phyloP scores from a whole-genome alignment of 1,284 basidiomycete species.

The Grifola frondosa region DNA sequence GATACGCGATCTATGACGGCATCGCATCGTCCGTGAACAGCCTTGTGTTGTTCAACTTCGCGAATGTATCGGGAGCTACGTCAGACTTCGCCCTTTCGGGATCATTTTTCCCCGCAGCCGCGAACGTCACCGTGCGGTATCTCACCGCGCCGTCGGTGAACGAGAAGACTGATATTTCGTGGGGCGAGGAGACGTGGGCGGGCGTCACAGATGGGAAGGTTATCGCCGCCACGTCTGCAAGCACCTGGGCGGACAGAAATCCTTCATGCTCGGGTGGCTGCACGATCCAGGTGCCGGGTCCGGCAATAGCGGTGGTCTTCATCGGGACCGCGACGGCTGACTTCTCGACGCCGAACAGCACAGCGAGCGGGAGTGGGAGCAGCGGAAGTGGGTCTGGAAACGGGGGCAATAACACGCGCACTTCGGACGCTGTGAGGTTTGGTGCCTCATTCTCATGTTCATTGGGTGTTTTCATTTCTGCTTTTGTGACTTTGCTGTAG shows the following conservation, averaged over 20 bases:
- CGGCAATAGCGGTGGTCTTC: constrained; percentile 47
- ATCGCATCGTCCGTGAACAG: constrained; percentile 37
- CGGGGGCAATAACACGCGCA: not conserved
- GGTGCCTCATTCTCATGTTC: not conserved
- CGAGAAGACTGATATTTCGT: constrained; percentile 58
- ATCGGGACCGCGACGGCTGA: constrained; percentile 11
- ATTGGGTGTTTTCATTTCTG: not conserved
- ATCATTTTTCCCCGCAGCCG: constrained; percentile 18
- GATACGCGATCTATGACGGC: constrained; percentile 61
- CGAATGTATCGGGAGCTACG: constrained; percentile 35
- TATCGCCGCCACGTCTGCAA: constrained; percentile 28
- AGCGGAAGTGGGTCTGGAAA: not conserved
- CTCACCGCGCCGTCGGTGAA: constrained; percentile 44
- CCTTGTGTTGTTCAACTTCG: constrained; percentile 63
- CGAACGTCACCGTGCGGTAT: constrained; percentile 41
- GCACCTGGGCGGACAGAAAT: constrained; percentile 20
- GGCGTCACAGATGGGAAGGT: constrained; percentile 36
- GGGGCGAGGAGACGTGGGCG: constrained; percentile 48
- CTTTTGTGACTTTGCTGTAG: constrained; percentile 4
- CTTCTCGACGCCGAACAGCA: constrained; percentile 4
- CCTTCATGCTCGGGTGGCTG: constrained; percentile 39
- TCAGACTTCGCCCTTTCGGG: constrained; percentile 38
- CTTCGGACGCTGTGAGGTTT: not conserved
- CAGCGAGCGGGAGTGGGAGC: not conserved
- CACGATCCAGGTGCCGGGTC: constrained; percentile 41